Evolutionary conservation across 169 alveolate genomes (phyloP).

Genomic region (Plasmodium relictum): DNA sequence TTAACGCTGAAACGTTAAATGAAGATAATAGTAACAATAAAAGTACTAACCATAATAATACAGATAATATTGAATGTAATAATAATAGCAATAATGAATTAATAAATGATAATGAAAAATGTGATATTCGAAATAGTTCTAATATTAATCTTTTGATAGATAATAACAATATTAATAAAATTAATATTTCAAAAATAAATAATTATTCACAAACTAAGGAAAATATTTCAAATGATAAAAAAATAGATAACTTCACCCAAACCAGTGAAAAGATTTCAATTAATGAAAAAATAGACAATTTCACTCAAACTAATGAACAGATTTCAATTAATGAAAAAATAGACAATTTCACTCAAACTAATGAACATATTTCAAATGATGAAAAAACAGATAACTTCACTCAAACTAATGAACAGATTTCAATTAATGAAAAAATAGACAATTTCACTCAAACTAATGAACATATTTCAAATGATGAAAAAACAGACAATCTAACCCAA

Average conservation of each 20-base stretch:
- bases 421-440: slow-evolving; percentile 4
- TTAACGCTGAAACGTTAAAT: slow-evolving; percentile 2
- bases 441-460: background rate
- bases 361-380: too few relatives aligned
- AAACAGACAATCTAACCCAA: background rate
- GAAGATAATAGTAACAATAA: background rate
- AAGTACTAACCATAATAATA: background rate
- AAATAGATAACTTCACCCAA: slow-evolving; percentile 12
- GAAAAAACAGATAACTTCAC: background rate
- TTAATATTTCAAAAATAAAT: too few relatives aligned
- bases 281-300: too few relatives aligned
- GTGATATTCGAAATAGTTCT: too few relatives aligned
- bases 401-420: background rate
- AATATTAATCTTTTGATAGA: too few relatives aligned
- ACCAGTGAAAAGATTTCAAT: background rate
- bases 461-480: background rate
- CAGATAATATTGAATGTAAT: background rate
- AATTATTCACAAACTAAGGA: background rate
- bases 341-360: too few relatives aligned
- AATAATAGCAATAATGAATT: background rate
- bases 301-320: too few relatives aligned
- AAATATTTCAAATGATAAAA: background rate
- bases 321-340: too few relatives aligned
- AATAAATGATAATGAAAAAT: too few relatives aligned
- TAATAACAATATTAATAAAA: too few relatives aligned